phyloP scores from a whole-genome alignment of 2,329 filamentous ascomycete genomes.

The Hymenoscyphus repandus region DNA sequence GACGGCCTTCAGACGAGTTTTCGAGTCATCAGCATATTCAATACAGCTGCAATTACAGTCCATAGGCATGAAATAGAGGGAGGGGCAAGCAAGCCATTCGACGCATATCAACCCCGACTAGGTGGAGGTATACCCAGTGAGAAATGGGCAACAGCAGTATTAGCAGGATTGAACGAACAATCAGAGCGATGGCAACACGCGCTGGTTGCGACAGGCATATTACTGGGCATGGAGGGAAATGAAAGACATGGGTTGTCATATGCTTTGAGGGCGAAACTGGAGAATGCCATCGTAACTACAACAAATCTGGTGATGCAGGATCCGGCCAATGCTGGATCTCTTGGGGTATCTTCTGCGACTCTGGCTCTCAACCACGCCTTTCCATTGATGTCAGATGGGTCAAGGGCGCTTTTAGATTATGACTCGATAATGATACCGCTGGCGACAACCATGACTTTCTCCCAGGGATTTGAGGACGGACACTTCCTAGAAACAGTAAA shows the following conservation, averaged over 20 bases:
- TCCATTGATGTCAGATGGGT: conserved; percentile 48
- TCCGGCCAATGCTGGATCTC: conserved; percentile 40
- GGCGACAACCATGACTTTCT: conserved; percentile 51
- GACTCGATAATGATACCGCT: conserved; percentile 54
- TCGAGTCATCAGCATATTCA: conserved; percentile 51
- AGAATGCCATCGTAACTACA: conserved; percentile 55
- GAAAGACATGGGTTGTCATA: conserved; percentile 50
- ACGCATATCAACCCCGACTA: conserved; percentile 29
- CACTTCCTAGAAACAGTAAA: conserved; percentile 61
- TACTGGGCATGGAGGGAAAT: conserved; percentile 53
- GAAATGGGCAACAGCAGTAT: conserved; percentile 36
- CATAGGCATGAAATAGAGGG: conserved; percentile 31
- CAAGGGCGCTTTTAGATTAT: conserved; percentile 50
- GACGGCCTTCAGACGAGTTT: conserved; percentile 47
- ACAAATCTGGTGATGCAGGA: conserved; percentile 56
- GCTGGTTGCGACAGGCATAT: conserved; percentile 56
- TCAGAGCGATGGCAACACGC: conserved; percentile 65
- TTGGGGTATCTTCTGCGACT: conserved; percentile 47
- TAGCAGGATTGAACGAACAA: conserved; percentile 42
- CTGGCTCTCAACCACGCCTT: conserved; percentile 62
- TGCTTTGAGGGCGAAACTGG: conserved; percentile 49
- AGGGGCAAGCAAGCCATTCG: conserved; percentile 25
- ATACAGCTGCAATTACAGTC: conserved; percentile 40
- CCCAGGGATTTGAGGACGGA: conserved; percentile 57
- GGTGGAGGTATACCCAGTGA: conserved; percentile 46